Base-by-base conservation (phyloP, 2,329 filamentous ascomycete genomes). In the Dissoconium aciculare region DNA sequence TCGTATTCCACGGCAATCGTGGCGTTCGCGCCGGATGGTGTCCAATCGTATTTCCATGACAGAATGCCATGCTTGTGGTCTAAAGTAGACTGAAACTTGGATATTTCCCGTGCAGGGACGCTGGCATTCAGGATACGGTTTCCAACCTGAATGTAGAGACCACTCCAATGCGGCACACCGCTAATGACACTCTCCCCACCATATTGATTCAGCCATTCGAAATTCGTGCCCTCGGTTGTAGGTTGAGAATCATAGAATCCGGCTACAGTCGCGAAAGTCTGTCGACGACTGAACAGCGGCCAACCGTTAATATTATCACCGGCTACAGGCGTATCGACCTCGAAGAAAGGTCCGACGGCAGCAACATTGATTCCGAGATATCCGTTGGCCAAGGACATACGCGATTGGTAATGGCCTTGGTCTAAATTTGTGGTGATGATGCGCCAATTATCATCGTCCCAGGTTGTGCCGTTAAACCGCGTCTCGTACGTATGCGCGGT, bases 161-260 rank as follows among this genome's bases (percentile, higher is more conserved):
- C 71, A 15, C 64, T 63, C 64, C 74, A 78, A 47, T 81, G 76
- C 5, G 78, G 78, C 11, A 83, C 64, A 14, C 78, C 78, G 30
- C 67, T 69, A 38, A 81, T 77, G 30, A 78, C 73, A 42, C 69
- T 77, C 44, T 83, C 77, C 34, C 69, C 68, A 5, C 75, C 75
- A 52, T 78, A 76, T 41, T 80, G 69, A 33, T 69, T 63, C 26
- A 82, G 51, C 74, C 77, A 80, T 0, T 63, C 63, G 41, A 75
- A 79, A 42, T 80, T 80, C 5, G 67, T 66, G 1, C 65, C 63
- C 26, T 69, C 71, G 0, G 65, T 69, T 16, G 59, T 64, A 3
- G 63, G 59, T 46, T 78, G 71, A 3, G 59, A 59, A 38, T 78
- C 64, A 49, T 66, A 80, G 46, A 80, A 79, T 1, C 75, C 75